Evolutionary conservation across 768 basidiomycete genomes (phyloP), one percentile per base, ranked within the genome.

Genomic region (Leccinellum rugosiceps): DNA sequence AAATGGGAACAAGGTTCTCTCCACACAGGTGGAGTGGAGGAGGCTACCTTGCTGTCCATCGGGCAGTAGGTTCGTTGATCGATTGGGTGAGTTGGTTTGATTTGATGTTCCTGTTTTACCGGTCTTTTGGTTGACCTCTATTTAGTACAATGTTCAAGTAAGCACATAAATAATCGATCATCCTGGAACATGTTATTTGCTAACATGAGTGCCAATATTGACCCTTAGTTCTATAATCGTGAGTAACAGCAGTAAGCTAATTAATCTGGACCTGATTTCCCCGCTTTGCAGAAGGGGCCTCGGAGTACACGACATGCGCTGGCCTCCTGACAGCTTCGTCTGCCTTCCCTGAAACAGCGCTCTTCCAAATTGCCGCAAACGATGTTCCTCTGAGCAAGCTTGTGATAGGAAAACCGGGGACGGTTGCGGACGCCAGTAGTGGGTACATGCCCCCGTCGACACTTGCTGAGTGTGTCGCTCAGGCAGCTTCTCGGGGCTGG

Each of bases 401-500:
- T 54, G 78, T 84, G 54, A 82, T 84, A 58, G 83, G 83, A 0
- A 84, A 84, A 67, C 83, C 82, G 2, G 76, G 71, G 2, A 77
- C 69, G 25, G 31, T 66, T 1, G 65, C 63, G 4, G 78, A 79
- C 26, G 80, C 82, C 1, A 74, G 51, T 49, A 81, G 75, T 35
- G 79, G 86, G 4, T 90, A 81, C 72, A 84, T 92, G 62, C 74
- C 73, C 28, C 76, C 86, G 1, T 69, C 77, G 2, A 80, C 79
- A 14, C 75, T 92, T 17, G 80, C 84, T 0, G 68, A 70, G 2
- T 92, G 90, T 66, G 73, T 90, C 31, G 62, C 76, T 15, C 75
- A 84, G 69, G 90, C 85, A 0, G 80, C 83, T 61, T 64, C 61
- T 14, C 55, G 78, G 56, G 88, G 87, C 28, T 91, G 89, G 89